Evolutionary conservation across 1,284 basidiomycete genomes (phyloP), one percentile per base, ranked within the genome.

Genomic region (Ceratobasidium sp.): DNA sequence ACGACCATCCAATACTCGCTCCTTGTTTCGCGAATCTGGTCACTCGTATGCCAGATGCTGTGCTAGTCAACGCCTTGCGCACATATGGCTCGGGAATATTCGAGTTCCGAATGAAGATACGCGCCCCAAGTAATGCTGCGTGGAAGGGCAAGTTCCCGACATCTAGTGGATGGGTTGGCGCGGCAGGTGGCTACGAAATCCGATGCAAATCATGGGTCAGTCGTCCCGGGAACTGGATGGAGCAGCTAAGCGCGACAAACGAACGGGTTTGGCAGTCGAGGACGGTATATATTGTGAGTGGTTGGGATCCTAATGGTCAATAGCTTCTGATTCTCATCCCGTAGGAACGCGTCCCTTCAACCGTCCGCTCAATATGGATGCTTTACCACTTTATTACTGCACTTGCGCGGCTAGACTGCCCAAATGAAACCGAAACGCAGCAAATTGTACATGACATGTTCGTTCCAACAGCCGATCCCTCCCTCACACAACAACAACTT

Each of bases 321-420:
- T 12, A 22, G 22, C 31, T 20, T 22, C 22, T 35, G 31, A 47
- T 50, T 35, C 22, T 31, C 64, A 67, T 12, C 49, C 32, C 31
- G 12, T 70, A 92, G 91, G 91, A 92, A 79, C 86, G 85, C 70
- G 83, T 91, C n/a, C 90, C 91, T 0, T 73, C 77, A 0, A 76
- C 80, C 32, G 80, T 83, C 73, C 83, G 85, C 52, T 83, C 79
- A 0, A 68, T 86, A 1, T 77, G 82, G 7, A 78, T 80, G 0
- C 81, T 89, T 35, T 76, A 78, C n/a, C 79, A 77, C 22, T 83
- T 90, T 60, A 71, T 83, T 73, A 3, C 62, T 52, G 34, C 62
- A 62, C 13, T 25, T 56, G 27, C 42, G 20, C 55, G 58, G 40
- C 34, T 40, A 69, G 55, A 31, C 22, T 62, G 10, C 64, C 27